Evolutionary conservation across 1,284 basidiomycete genomes (phyloP).

Genomic region (Apiotrichum porosum): DNA sequence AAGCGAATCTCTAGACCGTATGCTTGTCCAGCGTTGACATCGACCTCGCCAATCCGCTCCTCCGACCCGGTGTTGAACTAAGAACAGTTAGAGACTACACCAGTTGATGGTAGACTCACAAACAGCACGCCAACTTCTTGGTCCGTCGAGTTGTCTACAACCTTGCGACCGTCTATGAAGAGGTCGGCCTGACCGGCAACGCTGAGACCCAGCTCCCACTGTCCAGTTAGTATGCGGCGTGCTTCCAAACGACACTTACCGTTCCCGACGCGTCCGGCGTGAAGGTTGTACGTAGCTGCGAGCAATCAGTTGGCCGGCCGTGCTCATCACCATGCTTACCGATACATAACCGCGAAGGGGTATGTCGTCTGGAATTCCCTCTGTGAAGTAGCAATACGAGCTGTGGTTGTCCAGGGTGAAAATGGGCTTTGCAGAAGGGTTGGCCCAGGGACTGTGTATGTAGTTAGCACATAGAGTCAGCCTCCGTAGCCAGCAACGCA

Average conservation of each 20-base stretch:
- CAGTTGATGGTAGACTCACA: slow-evolving; percentile 10
- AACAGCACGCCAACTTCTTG: slow-evolving; percentile 26
- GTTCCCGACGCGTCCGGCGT: slow-evolving; percentile 48
- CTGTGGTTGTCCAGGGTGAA: slow-evolving; percentile 26
- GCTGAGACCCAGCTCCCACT: slow-evolving; percentile 66
- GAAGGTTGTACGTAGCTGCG: slow-evolving; percentile 42
- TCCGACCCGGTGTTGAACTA: slow-evolving; percentile 28
- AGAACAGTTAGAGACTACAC: background rate
- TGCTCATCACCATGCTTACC: background rate
- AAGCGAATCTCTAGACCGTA: slow-evolving; percentile 28
- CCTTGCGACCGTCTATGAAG: slow-evolving; percentile 53
- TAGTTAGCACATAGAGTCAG: too few species aligned
- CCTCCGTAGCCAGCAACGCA: slow-evolving; percentile 9
- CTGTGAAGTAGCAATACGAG: slow-evolving; percentile 27
- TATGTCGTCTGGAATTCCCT: slow-evolving; percentile 27
- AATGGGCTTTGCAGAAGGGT: slow-evolving; percentile 7
- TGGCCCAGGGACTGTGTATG: too few species aligned
- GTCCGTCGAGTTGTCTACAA: slow-evolving; percentile 51
- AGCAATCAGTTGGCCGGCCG: background rate
- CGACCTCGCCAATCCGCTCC: slow-evolving; percentile 14
- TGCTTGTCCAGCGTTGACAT: slow-evolving; percentile 16
- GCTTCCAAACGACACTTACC: background rate
- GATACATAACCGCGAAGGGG: slow-evolving; percentile 26
- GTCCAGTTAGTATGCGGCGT: background rate
- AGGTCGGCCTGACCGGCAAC: slow-evolving; percentile 63